A percentile compares a stretch with the other conserved stretches of the same genome.
phyloP scores from a whole-genome alignment of 2,329 filamentous ascomycete species.

The Bisporella sp. region DNA sequence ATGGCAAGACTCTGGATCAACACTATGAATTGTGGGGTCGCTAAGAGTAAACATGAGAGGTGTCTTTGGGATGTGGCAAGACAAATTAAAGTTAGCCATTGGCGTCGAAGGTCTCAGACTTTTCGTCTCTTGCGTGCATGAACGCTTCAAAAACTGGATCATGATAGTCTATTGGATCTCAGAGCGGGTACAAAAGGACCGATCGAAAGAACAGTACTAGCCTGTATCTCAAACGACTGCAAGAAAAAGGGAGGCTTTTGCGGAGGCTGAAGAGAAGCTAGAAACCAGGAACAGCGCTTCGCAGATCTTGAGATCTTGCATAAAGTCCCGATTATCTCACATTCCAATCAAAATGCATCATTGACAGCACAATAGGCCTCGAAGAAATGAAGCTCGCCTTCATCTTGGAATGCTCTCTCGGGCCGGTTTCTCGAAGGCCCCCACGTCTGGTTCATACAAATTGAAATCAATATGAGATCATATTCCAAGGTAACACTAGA shows the following conservation, averaged over 20 bases:
- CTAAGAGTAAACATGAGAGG: not conserved
- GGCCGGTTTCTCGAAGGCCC: too few species aligned
- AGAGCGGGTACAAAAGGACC: not conserved
- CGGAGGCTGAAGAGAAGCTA: too few species aligned
- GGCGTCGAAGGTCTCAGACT: not conserved
- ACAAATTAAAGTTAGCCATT: slow-evolving; percentile 38
- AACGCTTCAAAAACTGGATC: not conserved
- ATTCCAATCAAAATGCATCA: too few species aligned
- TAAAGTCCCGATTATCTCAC: too few species aligned
- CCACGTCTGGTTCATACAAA: too few species aligned
- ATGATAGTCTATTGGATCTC: not conserved
- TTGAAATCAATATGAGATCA: too few species aligned
- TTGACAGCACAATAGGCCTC: too few species aligned
- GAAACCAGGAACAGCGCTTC: too few species aligned
- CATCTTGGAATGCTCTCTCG: too few species aligned
- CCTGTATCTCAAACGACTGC: not conserved
- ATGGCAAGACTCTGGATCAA: not conserved
- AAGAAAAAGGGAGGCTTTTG: not conserved
- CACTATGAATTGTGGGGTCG: not conserved
- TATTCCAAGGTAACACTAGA: too few species aligned
- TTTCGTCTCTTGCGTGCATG: not conserved
- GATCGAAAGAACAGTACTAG: not conserved
- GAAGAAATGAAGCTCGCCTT: too few species aligned
- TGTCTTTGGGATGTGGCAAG: slow-evolving; percentile 10
- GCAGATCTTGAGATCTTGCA: too few species aligned